phyloP scores from a whole-genome alignment of 1,284 basidiomycete species.

The Irpex sp. region DNA sequence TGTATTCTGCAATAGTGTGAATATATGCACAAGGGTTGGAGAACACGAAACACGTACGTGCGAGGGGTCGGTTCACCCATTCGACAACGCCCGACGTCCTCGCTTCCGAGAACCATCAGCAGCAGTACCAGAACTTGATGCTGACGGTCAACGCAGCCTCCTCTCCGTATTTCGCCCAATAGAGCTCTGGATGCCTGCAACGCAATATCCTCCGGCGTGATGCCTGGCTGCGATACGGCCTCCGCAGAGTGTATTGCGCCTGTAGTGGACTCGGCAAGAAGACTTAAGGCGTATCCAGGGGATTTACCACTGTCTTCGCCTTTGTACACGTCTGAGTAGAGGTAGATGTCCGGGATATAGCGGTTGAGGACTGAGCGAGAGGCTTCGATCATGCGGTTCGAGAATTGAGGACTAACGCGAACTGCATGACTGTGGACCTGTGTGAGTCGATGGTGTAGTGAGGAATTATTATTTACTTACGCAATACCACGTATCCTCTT shows the following conservation, averaged over 20 bases:
- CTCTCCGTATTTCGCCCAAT: slow-evolving; percentile 73
- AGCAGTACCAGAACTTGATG: slow-evolving; percentile 89
- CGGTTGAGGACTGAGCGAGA: slow-evolving; percentile 90
- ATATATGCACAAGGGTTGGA: slow-evolving; percentile 17
- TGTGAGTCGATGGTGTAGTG: neutral
- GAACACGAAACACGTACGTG: slow-evolving; percentile 51
- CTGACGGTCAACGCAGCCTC: slow-evolving; percentile 89
- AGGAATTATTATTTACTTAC: slow-evolving; percentile 43
- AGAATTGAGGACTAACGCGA: slow-evolving; percentile 94
- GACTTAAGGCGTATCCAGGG: slow-evolving; percentile 90
- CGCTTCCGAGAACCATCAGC: slow-evolving; percentile 93
- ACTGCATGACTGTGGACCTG: slow-evolving; percentile 74
- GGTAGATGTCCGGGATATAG: slow-evolving; percentile 97
- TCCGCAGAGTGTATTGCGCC: slow-evolving; percentile 88
- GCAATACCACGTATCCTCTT: slow-evolving; percentile 95
- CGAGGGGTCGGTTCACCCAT: slow-evolving; percentile 81
- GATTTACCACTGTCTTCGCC: slow-evolving; percentile 98
- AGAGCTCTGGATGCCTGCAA: slow-evolving; percentile 75
- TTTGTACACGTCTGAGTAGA: slow-evolving; percentile 98
- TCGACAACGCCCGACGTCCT: slow-evolving; percentile 89
- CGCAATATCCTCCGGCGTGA: slow-evolving; percentile 92
- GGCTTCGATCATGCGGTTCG: slow-evolving; percentile 96
- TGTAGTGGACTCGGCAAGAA: slow-evolving; percentile 92
- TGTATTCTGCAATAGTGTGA: slow-evolving; percentile 61
- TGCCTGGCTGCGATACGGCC: slow-evolving; percentile 72